Conservation (phyloP, 441 rosid genomes). For the Dalechampia spathulata region DNA sequence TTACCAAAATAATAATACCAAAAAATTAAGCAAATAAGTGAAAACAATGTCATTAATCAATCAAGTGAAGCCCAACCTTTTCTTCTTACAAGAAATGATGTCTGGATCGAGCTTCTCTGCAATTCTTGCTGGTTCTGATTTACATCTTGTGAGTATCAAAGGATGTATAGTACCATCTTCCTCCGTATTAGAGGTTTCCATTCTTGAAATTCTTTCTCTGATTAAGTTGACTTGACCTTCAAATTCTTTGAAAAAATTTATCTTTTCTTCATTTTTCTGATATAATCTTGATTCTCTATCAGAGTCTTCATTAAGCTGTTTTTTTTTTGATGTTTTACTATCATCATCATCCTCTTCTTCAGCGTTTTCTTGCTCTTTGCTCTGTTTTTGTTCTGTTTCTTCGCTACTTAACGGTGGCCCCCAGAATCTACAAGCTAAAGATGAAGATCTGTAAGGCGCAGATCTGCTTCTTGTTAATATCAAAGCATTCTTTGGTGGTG, state of each 20-base stretch:
- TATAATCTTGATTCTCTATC: too few relatives aligned
- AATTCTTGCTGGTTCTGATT: constrained; percentile 79
- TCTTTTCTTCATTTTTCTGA: constrained; percentile 26
- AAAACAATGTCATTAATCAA: constrained; percentile 22
- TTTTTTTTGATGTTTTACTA: constrained; percentile 21
- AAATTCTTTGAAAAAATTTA: constrained; percentile 17
- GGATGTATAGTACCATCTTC: constrained; percentile 25
- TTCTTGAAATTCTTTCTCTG: constrained; percentile 16
- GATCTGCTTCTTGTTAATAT: constrained; percentile 73
- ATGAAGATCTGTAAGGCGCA: constrained; percentile 77
- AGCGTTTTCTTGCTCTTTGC: constrained; percentile 18
- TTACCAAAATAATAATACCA: background rate
- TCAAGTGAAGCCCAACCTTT: constrained; percentile 58
- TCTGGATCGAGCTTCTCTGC: constrained; percentile 43
- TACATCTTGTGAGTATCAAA: constrained; percentile 52
- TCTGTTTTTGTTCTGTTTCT: constrained; percentile 22
- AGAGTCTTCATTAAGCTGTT: constrained; percentile 18
- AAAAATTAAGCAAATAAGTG: background rate
- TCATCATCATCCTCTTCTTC: constrained; percentile 3
- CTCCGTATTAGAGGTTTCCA: constrained; percentile 19
- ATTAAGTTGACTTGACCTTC: constrained; percentile 18
- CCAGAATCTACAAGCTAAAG: constrained; percentile 74
- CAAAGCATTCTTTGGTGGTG: constrained; percentile 70
- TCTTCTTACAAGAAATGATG: constrained; percentile 33
- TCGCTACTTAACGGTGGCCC: constrained; percentile 43